Evolutionary conservation across 345 rosid genomes (phyloP), one percentile per base, ranked within the genome.

Genomic region (Aquilaria sinensis): DNA sequence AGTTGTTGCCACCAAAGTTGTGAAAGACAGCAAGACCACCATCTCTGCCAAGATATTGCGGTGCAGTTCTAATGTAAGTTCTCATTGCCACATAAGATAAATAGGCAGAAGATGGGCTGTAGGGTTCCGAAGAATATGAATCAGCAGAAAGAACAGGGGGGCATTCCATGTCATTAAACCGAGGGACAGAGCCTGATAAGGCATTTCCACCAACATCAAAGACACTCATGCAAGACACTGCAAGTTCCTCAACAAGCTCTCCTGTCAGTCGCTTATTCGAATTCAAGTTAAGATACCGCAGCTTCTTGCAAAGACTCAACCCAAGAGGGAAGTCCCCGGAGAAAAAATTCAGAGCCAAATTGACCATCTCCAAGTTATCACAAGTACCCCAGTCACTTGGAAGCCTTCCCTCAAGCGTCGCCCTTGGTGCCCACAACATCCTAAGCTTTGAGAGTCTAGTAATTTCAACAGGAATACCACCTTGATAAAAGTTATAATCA

Each of bases 391-490:
- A 87, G 69, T 78, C 74, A 31, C 73, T 71, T 0, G 84, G 89
- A 63, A 89, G 70, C 12, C 62, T 67, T 60, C 91, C 96, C 70
- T 81, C 88, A 14, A 92, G 72, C 2, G 80, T 85, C 66, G 89
- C 85, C 73, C 89, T 76, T 13, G 96, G 98, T 29, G 85, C 90
- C 98, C 98, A 92, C 77, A 92, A 70, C 59, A 92, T 79, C 80
- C 75, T 79, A 65, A 92, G 79, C 57, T 80, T 84, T 0, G 88
- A 87, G 72, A 92, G 92, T 57, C 64, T 75, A 52, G 85, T 61
- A 67, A 92, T 74, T 53, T 69, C 84, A 54, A 37, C 76, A 0
- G 96, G 93, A 57, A 92, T 69, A 52, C 70, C 86, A 29, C 96
- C 98, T 73, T 87, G 88, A 58, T 71, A 92, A 70, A 72, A 92